Percentiles rank a stretch among this genome's conserved stretches.
Conservation (phyloP, 805 yeast genomes). For the Sugiyamaella qingdaonensis region DNA sequence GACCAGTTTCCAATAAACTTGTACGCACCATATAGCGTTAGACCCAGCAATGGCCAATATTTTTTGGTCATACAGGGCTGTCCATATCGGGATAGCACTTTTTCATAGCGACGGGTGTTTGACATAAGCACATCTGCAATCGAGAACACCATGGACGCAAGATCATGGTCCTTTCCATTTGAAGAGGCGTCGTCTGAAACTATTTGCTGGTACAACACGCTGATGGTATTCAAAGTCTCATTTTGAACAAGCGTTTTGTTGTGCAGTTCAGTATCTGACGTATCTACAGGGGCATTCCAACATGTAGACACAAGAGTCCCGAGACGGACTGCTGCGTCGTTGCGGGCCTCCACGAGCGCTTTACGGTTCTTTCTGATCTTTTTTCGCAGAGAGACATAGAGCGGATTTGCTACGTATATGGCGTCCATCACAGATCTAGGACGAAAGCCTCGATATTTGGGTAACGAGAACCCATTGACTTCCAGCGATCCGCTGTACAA, state of each 20-base stretch:
- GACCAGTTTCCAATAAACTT: constrained; percentile 47
- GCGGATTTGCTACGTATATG: constrained; percentile 12
- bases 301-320: constrained; percentile 16
- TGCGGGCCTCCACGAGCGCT: constrained; percentile 2
- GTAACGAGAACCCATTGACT: not conserved
- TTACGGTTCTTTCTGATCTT: constrained; percentile 2
- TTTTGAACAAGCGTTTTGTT: not conserved
- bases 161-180: not conserved
- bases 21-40: constrained; percentile 20
- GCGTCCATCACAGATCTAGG: constrained; percentile 9
- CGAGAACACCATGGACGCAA: not conserved
- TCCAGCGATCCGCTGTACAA: not conserved
- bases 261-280: not conserved
- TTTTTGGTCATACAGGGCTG: constrained; percentile 34
- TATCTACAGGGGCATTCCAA: not conserved
- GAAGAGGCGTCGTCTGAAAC: not conserved
- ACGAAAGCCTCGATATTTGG: not conserved
- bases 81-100: constrained; percentile 5
- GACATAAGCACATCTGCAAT: not conserved
- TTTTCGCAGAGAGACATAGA: constrained; percentile 2
- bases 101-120: not conserved
- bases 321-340: constrained; percentile 14
- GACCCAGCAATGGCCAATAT: constrained; percentile 61
- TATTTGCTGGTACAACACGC: not conserved
- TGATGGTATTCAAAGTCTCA: not conserved